These are phyloP conservation scores for Diplotaxis tenuifolia DNA, from an alignment of 345 rosid genomes.

Conservation along the genomic window DNA sequence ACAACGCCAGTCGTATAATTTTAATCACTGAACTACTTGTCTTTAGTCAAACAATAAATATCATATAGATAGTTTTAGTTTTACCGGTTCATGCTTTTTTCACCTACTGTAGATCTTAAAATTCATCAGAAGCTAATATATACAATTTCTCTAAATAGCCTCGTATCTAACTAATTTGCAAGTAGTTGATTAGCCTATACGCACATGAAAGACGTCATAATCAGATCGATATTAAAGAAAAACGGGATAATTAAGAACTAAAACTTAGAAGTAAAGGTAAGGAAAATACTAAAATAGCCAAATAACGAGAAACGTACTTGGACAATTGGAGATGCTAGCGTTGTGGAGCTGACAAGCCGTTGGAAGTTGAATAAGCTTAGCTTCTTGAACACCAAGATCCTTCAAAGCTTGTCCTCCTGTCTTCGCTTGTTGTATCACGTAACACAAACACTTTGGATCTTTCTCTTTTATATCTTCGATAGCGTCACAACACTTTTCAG, in stretches of 20 bases:
- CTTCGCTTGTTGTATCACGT: conserved; percentile 56
- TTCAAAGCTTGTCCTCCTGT: conserved; percentile 49
- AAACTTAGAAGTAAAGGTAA: background rate
- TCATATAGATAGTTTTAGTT: background rate
- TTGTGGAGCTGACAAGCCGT: conserved; percentile 68
- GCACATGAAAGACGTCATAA: background rate
- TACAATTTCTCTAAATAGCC: background rate
- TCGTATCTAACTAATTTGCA: background rate
- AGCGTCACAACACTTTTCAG: conserved; percentile 65
- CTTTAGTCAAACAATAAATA: background rate
- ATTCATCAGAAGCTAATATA: background rate
- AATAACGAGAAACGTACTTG: conserved; percentile 44
- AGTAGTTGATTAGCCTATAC: background rate
- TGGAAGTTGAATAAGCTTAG: conserved; percentile 73
- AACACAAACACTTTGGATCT: conserved; percentile 82
- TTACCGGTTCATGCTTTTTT: background rate
- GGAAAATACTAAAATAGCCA: background rate
- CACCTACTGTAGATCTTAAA: background rate
- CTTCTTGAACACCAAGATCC: conserved; percentile 67
- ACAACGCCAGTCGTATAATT: background rate
- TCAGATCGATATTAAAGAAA: background rate
- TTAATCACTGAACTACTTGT: background rate
- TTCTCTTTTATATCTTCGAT: conserved; percentile 48
- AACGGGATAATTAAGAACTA: background rate
- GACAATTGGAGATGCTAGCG: conserved; percentile 62